Evolutionary conservation across 2,329 filamentous ascomycete species (phyloP).

Genomic region (Mycosphaerelloides madeirae): DNA sequence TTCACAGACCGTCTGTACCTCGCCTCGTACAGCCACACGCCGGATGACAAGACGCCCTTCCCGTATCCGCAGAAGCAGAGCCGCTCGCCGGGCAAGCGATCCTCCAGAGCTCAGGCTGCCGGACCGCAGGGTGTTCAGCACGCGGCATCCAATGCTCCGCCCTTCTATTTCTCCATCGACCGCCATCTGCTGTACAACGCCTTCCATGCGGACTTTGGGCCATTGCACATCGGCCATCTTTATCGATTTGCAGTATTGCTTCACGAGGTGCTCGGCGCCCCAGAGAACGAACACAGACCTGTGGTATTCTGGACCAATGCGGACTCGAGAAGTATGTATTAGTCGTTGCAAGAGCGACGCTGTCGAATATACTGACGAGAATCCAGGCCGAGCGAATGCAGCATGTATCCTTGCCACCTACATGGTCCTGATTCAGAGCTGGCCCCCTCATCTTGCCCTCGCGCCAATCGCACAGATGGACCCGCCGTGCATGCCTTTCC

Average conservation of each 20-base stretch:
- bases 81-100: conserved; percentile 70
- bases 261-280: conserved; percentile 88
- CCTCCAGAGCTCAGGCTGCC: conserved; percentile 56
- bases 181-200: conserved; percentile 84
- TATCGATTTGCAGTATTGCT: conserved; percentile 95
- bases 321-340: conserved; percentile 74
- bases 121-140: conserved; percentile 49
- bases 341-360: background rate
- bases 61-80: conserved; percentile 64
- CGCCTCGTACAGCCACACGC: conserved; percentile 80
- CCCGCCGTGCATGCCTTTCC: conserved; percentile 96
- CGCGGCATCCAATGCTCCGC: conserved; percentile 42
- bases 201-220: conserved; percentile 97
- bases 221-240: conserved; percentile 91
- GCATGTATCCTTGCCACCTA: conserved; percentile 94
- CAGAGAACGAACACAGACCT: conserved; percentile 80
- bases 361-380: conserved; percentile 16
- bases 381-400: conserved; percentile 77
- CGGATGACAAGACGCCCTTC: conserved; percentile 76
- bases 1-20: conserved; percentile 84
- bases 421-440: conserved; percentile 97
- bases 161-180: conserved; percentile 94
- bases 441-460: conserved; percentile 91
- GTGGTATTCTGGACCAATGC: conserved; percentile 96
- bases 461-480: conserved; percentile 95